These are phyloP conservation scores for Trichoderma sp. DNA, from an alignment of 2,329 filamentous ascomycete species.

Conservation along the genomic window DNA sequence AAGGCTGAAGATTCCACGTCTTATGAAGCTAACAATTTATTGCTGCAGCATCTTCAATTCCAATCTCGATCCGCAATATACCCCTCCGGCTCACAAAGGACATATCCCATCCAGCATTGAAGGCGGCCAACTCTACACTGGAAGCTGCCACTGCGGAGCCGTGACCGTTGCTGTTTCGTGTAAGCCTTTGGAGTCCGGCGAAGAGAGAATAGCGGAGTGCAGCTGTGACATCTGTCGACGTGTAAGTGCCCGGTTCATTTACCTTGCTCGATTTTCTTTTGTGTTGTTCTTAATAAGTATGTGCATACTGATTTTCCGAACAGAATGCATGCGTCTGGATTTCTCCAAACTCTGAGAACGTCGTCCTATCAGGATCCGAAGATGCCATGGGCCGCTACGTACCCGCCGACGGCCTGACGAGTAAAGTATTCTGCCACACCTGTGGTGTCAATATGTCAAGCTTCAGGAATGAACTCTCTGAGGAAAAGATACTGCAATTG, in stretches of 20 bases:
- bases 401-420: conserved; percentile 40
- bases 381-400: conserved; percentile 47
- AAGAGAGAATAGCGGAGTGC: conserved; percentile 46
- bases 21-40: background rate
- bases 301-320: background rate
- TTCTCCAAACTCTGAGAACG: conserved; percentile 47
- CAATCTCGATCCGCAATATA: conserved; percentile 36
- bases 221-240: conserved; percentile 56
- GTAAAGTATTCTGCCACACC: conserved; percentile 53
- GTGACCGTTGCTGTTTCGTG: conserved; percentile 50
- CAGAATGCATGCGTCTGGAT: conserved; percentile 52
- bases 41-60: conserved; percentile 1
- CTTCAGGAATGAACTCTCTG: conserved; percentile 36
- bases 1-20: conserved; percentile 31
- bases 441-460: conserved; percentile 53
- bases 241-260: conserved; percentile 36
- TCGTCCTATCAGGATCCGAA: conserved; percentile 45
- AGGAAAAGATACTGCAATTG: conserved; percentile 41
- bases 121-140: conserved; percentile 49
- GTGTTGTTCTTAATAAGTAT: background rate
- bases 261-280: too few relatives aligned
- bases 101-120: conserved; percentile 44
- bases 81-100: conserved; percentile 46
- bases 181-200: conserved; percentile 45
- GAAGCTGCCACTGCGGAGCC: conserved; percentile 58